Percentiles rank a stretch among this genome's conserved stretches.
Evolutionary conservation across 2,329 filamentous ascomycete species (phyloP).

Genomic region (Venturia pyrina): DNA sequence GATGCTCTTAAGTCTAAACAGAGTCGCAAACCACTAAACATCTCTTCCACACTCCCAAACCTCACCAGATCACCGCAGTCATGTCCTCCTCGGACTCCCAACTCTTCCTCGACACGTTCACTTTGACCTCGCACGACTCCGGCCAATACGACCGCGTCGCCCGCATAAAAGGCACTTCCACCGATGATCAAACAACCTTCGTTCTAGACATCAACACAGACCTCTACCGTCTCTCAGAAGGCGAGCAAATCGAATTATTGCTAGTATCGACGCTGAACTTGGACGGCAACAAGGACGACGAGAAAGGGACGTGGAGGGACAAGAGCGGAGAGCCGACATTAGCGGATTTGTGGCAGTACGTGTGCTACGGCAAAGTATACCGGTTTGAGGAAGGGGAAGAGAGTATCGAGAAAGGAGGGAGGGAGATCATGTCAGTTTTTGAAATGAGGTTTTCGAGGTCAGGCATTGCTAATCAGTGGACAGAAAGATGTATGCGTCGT

Average conservation of each 20-base stretch:
- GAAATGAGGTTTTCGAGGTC: neutral
- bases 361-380: slow-evolving; percentile 82
- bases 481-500: slow-evolving; percentile 90
- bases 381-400: slow-evolving; percentile 77
- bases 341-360: slow-evolving; percentile 78
- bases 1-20: neutral
- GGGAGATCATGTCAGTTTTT: slow-evolving; percentile 50
- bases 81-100: slow-evolving; percentile 74
- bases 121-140: slow-evolving; percentile 52
- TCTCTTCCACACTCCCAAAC: neutral
- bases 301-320: slow-evolving; percentile 60
- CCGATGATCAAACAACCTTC: slow-evolving; percentile 68
- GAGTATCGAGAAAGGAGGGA: slow-evolving; percentile 71
- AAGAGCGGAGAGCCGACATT: slow-evolving; percentile 44
- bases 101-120: slow-evolving; percentile 90
- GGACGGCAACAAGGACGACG: slow-evolving; percentile 59
- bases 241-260: slow-evolving; percentile 70
- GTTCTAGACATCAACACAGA: slow-evolving; percentile 90
- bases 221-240: slow-evolving; percentile 66
- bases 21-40: neutral
- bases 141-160: slow-evolving; percentile 94
- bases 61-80: slow-evolving; percentile 7
- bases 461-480: slow-evolving; percentile 14
- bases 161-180: slow-evolving; percentile 67
- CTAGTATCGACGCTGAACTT: slow-evolving; percentile 78